Evolutionary conservation across 2,329 filamentous ascomycete species (phyloP).

Genomic region (Anisogramma anomala): DNA sequence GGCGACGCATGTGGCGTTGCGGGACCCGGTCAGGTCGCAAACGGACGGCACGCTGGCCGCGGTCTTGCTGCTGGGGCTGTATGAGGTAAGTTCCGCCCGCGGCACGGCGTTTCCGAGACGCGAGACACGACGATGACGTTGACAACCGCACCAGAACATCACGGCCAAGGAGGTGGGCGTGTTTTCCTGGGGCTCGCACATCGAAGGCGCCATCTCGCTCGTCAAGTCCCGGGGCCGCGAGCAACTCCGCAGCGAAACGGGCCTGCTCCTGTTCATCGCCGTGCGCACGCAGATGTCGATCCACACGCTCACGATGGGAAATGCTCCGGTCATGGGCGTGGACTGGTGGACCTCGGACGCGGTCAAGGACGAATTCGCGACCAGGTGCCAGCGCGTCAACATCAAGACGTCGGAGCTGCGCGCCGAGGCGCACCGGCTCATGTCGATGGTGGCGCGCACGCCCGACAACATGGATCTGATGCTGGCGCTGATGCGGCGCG

Average conservation of each 20-base stretch:
- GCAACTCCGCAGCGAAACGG: conserved; percentile 41
- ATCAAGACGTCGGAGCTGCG: conserved; percentile 46
- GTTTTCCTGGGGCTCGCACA: conserved; percentile 50
- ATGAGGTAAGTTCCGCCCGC: conserved; percentile 43
- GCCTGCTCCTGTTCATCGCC: conserved; percentile 44
- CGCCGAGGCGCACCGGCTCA: conserved; percentile 38
- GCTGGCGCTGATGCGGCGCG: conserved; percentile 38
- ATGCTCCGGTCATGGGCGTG: conserved; percentile 38
- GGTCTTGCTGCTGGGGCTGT: conserved; percentile 48
- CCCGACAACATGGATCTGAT: conserved; percentile 40
- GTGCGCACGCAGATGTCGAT: conserved; percentile 53
- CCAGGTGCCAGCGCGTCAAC: conserved; percentile 38
- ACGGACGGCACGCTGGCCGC: conserved; percentile 48
- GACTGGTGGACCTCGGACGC: conserved; percentile 50
- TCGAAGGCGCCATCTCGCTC: conserved; percentile 52
- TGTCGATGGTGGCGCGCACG: conserved; percentile 34
- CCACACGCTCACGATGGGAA: conserved; percentile 42
- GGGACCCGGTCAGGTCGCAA: conserved; percentile 35
- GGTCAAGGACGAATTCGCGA: conserved; percentile 36
- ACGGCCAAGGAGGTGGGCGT: conserved; percentile 42
- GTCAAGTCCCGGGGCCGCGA: conserved; percentile 46
- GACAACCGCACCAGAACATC: conserved; percentile 30
- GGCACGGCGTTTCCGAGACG: background rate
- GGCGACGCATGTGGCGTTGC: conserved; percentile 40
- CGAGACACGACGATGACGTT: background rate